Percentiles rank a stretch among this genome's conserved stretches.
phyloP scores from a whole-genome alignment of 2,329 filamentous ascomycete species.

The Penicillium olsonii region DNA sequence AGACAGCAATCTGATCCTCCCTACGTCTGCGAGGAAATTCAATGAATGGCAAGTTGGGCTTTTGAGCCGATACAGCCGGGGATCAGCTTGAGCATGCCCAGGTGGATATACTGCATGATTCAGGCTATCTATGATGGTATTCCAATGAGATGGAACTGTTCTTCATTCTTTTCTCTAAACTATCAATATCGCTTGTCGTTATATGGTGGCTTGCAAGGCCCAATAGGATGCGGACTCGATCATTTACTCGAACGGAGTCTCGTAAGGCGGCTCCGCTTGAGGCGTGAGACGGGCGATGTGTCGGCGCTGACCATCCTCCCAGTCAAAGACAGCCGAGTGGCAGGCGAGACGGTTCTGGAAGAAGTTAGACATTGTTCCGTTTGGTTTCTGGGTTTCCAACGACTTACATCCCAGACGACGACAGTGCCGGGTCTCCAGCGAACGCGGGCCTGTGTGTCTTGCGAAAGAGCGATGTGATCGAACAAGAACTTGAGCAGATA shows the following conservation, averaged over 20 bases:
- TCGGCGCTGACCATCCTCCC: conserved; percentile 74
- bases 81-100: not conserved
- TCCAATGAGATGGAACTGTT: not conserved
- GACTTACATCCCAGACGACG: conserved; percentile 73
- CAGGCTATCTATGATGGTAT: not conserved
- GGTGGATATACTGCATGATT: not conserved
- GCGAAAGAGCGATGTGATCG: conserved; percentile 70
- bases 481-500: conserved; percentile 74
- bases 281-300: conserved; percentile 82
- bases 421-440: conserved; percentile 80
- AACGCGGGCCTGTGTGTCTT: conserved; percentile 72
- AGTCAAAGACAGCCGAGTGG: conserved; percentile 79
- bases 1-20: conserved; percentile 48
- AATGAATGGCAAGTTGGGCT: conserved; percentile 58
- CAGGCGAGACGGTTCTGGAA: conserved; percentile 69
- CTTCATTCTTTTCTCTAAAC: not conserved
- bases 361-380: not conserved
- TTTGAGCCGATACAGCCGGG: conserved; percentile 47
- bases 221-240: not conserved
- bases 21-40: conserved; percentile 52
- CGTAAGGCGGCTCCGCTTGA: conserved; percentile 74
- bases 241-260: conserved; percentile 60
- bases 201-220: not conserved
- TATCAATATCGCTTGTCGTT: not conserved
- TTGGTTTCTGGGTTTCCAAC: not conserved